Evolutionary conservation across 2,329 filamentous ascomycete genomes (phyloP), one percentile per base, ranked within the genome.

Genomic region (Aspergillus proliferans): DNA sequence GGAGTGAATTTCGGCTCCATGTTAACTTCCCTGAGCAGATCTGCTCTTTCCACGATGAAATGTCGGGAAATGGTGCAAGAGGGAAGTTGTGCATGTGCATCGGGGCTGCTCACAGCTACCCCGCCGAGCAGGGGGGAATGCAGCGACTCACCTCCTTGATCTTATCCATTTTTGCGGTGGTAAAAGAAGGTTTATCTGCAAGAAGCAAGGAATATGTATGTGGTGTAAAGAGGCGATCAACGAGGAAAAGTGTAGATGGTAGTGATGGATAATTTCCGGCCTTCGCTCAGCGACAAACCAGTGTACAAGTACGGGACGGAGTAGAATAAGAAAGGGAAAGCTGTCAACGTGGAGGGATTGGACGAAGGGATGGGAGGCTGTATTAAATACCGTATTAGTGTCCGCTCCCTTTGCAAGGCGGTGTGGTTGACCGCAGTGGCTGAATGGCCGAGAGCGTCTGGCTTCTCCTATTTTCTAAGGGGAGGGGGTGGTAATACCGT

Each of bases 141-240:
- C 45, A 24, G 46, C 47, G 47, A 80, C 85, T 79, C 74, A 91
- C 87, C 81, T 90, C 85, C 84, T 88, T 91, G 73, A 93, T 91
- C 75, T 86, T 86, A 74, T 93, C 88, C 88, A 92, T 92, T 67
- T 67, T 80, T 70, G 62, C 18, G 10, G 52, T 50, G 50, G 47
- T 60, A 60, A 36, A 36, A 39, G 33, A 46, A 36, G 26, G 33
- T 18, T 39, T 24, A 46, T 46, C 21, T 39, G 36, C 43, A 50
- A 52, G 22, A 30, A 47, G 42, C 18, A 36, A 22, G 18, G 47
- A 52, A 56, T 55, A 59, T 60, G 64, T 64, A 59, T 59, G 57
- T 52, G 26, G 10, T 30, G 10, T 5, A 30, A 12, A 30, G 3
- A 30, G 26, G 26, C 26, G 26, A 30, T 50, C 58, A 57, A 56